These are phyloP conservation scores for Nemania serpens DNA, from an alignment of 2,329 filamentous ascomycete species.

Conservation along the genomic window DNA sequence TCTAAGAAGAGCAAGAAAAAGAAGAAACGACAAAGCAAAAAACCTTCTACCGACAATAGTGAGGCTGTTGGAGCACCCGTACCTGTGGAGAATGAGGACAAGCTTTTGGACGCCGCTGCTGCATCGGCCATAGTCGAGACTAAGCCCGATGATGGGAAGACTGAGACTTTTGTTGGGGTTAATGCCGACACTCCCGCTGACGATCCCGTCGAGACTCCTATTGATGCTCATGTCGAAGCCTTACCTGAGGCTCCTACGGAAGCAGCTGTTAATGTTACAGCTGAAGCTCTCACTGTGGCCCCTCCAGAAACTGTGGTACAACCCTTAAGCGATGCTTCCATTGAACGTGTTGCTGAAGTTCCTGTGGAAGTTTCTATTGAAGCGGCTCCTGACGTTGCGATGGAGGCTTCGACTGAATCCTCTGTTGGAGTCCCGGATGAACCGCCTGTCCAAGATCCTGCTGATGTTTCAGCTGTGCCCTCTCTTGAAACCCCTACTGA, in stretches of 20 bases:
- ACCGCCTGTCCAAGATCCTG: neutral
- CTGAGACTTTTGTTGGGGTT: neutral
- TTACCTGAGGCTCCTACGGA: neutral
- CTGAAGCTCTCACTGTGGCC: neutral
- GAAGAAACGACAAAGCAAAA: slow-evolving; percentile 15
- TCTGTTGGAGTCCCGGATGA: neutral
- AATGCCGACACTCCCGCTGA: neutral
- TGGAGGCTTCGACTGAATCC: neutral
- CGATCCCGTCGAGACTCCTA: neutral
- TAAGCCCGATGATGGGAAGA: neutral
- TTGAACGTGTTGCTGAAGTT: no score
- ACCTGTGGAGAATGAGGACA: slow-evolving; percentile 12
- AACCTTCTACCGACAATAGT: neutral
- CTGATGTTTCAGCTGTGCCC: neutral
- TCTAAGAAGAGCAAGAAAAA: slow-evolving; percentile 32
- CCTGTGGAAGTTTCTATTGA: neutral
- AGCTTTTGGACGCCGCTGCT: slow-evolving; percentile 20
- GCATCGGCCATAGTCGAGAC: neutral
- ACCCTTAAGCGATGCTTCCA: no score
- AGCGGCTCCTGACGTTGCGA: neutral
- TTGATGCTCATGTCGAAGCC: neutral
- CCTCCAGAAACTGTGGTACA: no score
- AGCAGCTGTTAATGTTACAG: neutral
- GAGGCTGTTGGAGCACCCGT: slow-evolving; percentile 1
- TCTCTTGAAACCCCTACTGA: neutral